Conservation (phyloP, 1,284 basidiomycete species). For the Pseudomicrostroma phylloplanum region DNA sequence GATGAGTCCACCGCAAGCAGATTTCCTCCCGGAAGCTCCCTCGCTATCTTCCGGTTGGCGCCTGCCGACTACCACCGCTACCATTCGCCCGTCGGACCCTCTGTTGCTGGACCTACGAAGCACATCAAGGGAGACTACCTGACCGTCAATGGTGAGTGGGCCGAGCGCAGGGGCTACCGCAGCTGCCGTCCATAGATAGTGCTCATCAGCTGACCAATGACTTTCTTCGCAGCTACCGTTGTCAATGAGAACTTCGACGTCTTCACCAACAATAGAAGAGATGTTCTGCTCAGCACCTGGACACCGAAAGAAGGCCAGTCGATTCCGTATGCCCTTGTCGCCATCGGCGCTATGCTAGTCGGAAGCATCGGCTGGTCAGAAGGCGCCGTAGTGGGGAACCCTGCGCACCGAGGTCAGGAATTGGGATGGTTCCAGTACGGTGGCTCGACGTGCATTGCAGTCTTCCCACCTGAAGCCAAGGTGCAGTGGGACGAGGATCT, state of each 20-base stretch:
- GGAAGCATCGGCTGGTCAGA: conserved; percentile 16
- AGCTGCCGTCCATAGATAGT: background rate
- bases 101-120: conserved; percentile 9
- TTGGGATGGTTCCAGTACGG: conserved; percentile 21
- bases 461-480: conserved; percentile 21
- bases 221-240: conserved; percentile 26
- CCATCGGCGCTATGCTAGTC: conserved; percentile 23
- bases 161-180: background rate
- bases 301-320: conserved; percentile 11
- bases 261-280: conserved; percentile 35
- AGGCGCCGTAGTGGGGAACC: conserved; percentile 5
- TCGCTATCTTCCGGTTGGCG: conserved; percentile 56
- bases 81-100: conserved; percentile 53
- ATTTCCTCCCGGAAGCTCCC: conserved; percentile 59
- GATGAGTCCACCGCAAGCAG: conserved; percentile 29
- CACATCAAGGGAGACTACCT: conserved; percentile 18
- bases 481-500: conserved; percentile 22
- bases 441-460: conserved; percentile 11
- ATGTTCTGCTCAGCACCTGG: conserved; percentile 33
- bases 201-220: conserved; percentile 2
- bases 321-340: conserved; percentile 16
- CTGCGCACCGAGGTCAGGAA: conserved; percentile 18
- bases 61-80: conserved; percentile 26
- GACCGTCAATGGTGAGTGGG: conserved; percentile 17
- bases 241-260: conserved; percentile 42